Evolutionary conservation across 176 grass and related monocot genomes (phyloP), one percentile per base, ranked within the genome.

Genomic region (Miscanthus lutarioriparius): DNA sequence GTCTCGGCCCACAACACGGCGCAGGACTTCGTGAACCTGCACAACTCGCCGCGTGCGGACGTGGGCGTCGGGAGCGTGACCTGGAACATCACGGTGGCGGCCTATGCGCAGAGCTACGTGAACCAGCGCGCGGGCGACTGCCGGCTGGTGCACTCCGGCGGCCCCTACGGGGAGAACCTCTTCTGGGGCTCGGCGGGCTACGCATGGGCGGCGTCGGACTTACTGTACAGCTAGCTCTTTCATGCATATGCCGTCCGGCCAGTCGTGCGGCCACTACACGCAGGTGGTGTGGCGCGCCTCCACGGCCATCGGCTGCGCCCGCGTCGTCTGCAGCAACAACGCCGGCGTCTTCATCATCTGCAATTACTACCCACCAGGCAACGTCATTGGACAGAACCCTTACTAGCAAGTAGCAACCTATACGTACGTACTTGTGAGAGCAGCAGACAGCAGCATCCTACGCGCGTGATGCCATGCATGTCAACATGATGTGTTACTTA

Each of bases 141-240:
- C 86, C 2, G 0, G 2, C 64, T 91, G n/a, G 22, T 67, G 61
- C 88, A 88, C 92, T 91, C 92, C 4, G 64, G 75, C 13, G 86
- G 92, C 2, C 32, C 32, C 41, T 94, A 94, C 40, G 92, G 88
- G 15, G 88, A 94, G 82, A 94, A 91, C 83, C 8, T 94, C 22
- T 94, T 86, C 78, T 25, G 39, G 84, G 79, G 83, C 15, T 68
- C 16, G 10, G 27, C 5, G 39, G 61, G 79, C 19, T 69, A 69
- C 37, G 19, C 38, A 0, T 94, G 26, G 72, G 33, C 75, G 11
- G 88, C 83, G 14, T n/a, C 73, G 2, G 36, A n/a, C n/a, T n/a
- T n/a, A n/a, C n/a, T n/a, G n/a, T n/a, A n/a, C n/a, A n/a, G n/a
- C n/a, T n/a, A n/a, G n/a, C n/a, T n/a, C n/a, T n/a, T n/a, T n/a